Evolutionary conservation across 1,139 yeast species (phyloP).

Genomic region (Eremothecium coryli): DNA sequence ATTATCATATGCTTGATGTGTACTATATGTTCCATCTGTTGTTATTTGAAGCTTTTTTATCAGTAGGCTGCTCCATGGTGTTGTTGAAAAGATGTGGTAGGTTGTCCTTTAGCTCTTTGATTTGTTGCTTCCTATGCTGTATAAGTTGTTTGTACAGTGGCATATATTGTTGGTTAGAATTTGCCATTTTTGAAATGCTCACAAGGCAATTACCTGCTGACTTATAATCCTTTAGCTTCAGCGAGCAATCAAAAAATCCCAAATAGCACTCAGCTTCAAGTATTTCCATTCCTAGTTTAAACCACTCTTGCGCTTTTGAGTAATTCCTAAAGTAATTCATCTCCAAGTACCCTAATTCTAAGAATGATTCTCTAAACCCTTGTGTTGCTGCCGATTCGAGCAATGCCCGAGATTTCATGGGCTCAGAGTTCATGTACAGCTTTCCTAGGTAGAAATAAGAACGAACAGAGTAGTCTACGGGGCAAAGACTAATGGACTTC

Average conservation of each 20-base stretch:
- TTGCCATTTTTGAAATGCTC: constrained; percentile 13
- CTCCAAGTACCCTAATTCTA: constrained; percentile 69
- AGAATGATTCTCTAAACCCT: constrained; percentile 70
- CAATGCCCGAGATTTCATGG: constrained; percentile 53
- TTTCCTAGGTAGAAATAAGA: constrained; percentile 76
- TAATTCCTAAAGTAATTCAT: constrained; percentile 52
- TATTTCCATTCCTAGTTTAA: constrained; percentile 65
- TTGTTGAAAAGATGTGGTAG: not conserved
- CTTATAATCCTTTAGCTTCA: constrained; percentile 19
- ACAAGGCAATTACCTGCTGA: constrained; percentile 23
- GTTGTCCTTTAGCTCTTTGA: not conserved
- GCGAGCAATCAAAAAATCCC: constrained; percentile 57
- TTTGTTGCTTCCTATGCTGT: constrained; percentile 6
- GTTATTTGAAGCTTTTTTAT: not conserved
- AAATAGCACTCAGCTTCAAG: constrained; percentile 51
- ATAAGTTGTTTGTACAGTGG: constrained; percentile 6
- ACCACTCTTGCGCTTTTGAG: constrained; percentile 68
- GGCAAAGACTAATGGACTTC: constrained; percentile 50
- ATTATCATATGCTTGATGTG: constrained; percentile 6
- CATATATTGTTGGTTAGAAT: constrained; percentile 1
- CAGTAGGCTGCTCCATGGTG: not conserved
- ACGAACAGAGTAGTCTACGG: constrained; percentile 49
- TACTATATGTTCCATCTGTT: constrained; percentile 9
- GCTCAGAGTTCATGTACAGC: constrained; percentile 48
- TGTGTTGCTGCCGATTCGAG: constrained; percentile 66